Percentiles rank a stretch among this genome's conserved stretches.
phyloP scores from a whole-genome alignment of 306 rosid genomes.

The Vigna angularis region DNA sequence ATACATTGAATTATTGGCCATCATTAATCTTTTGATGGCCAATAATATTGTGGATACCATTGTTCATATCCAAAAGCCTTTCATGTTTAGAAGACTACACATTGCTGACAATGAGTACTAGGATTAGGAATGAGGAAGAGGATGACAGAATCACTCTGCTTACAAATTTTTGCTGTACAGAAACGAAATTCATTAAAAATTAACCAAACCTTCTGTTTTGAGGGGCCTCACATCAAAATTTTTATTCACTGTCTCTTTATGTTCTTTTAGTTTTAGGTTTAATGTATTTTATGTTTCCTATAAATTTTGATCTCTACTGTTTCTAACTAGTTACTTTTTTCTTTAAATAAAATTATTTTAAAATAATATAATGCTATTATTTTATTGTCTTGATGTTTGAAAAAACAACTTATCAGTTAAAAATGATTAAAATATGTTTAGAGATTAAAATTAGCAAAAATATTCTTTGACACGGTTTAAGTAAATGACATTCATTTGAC shows the following conservation, averaged over 20 bases:
- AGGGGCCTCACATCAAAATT: background rate
- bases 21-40: background rate
- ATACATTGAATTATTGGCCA: background rate
- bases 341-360: too few species aligned
- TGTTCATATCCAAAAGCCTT: constrained; percentile 39
- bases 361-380: too few species aligned
- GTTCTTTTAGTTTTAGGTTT: background rate
- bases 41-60: too few species aligned
- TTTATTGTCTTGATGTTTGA: too few species aligned
- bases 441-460: too few species aligned
- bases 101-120: constrained; percentile 47
- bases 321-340: too few species aligned
- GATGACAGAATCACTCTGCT: constrained; percentile 26
- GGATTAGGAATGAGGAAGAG: constrained; percentile 45
- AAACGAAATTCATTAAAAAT: constrained; percentile 32
- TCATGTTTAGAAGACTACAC: constrained; percentile 28
- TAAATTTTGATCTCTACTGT: too few species aligned
- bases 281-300: too few species aligned
- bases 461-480: too few species aligned
- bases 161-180: constrained; percentile 42
- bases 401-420: too few species aligned
- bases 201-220: constrained; percentile 37
- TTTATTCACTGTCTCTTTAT: background rate
- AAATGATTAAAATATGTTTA: too few species aligned
- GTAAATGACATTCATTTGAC: too few species aligned